A percentile compares a stretch with the other conserved stretches of the same genome.
These are phyloP conservation scores for Thielaviopsis punctulata DNA, from an alignment of 2,329 filamentous ascomycete species.

Conservation along the genomic window DNA sequence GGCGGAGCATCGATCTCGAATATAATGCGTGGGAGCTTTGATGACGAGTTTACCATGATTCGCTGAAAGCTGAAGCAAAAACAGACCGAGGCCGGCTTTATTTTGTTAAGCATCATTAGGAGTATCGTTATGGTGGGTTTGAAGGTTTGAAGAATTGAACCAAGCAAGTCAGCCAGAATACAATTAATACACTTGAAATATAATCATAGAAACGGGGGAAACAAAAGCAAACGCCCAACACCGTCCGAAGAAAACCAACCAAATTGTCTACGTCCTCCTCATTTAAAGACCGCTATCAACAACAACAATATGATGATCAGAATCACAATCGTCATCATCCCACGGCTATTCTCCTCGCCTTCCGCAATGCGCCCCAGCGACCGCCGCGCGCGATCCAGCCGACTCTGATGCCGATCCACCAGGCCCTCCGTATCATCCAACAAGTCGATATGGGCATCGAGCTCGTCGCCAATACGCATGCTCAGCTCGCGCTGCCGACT, in stretches of 20 bases:
- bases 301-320: conserved; percentile 70
- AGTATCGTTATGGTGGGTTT: background rate
- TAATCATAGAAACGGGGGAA: background rate
- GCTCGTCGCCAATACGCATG: conserved; percentile 90
- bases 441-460: conserved; percentile 77
- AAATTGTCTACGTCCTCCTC: conserved; percentile 13
- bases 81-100: too few relatives aligned
- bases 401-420: conserved; percentile 63
- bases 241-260: background rate
- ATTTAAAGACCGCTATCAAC: conserved; percentile 69
- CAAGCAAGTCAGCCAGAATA: background rate
- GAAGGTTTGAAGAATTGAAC: background rate
- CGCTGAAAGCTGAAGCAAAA: too few relatives aligned
- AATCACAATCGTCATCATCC: conserved; percentile 64
- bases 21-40: background rate
- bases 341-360: conserved; percentile 70
- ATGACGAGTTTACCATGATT: background rate
- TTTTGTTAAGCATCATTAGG: background rate
- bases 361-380: conserved; percentile 55
- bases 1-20: background rate
- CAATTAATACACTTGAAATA: conserved; percentile 14
- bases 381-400: conserved; percentile 57
- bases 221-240: background rate
- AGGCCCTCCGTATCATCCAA: conserved; percentile 76
- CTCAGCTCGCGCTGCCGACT: conserved; percentile 78